Conservation (phyloP, 768 basidiomycete genomes). For the Auricularia sp. region DNA sequence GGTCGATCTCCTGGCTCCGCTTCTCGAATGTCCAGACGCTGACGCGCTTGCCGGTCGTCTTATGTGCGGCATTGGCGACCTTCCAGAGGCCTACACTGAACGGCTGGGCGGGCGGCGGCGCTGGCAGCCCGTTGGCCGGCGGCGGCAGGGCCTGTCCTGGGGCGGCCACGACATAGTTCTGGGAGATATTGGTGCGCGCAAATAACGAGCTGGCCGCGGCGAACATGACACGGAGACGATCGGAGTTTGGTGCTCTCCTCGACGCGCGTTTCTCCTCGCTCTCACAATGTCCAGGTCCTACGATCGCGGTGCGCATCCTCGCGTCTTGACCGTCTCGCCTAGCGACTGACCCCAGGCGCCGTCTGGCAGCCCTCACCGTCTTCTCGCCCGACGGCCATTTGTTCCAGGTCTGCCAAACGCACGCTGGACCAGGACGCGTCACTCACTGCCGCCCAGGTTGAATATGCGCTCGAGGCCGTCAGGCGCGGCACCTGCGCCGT, state of each 20-base stretch:
- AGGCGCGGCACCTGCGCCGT: slow-evolving; percentile 96
- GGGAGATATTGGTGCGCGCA: slow-evolving; percentile 67
- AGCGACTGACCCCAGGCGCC: neutral
- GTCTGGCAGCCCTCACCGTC: slow-evolving; percentile 73
- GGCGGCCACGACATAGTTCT: slow-evolving; percentile 61
- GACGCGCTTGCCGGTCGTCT: slow-evolving; percentile 81
- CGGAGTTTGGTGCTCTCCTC: neutral
- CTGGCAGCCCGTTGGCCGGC: slow-evolving; percentile 22
- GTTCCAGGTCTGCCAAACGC: slow-evolving; percentile 59
- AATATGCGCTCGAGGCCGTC: slow-evolving; percentile 97
- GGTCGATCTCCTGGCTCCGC: slow-evolving; percentile 60
- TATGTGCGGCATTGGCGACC: slow-evolving; percentile 78
- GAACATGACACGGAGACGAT: slow-evolving; percentile 36
- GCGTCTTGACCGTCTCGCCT: neutral
- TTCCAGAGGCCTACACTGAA: slow-evolving; percentile 81
- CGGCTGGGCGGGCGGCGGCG: slow-evolving; percentile 35
- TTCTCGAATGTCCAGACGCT: slow-evolving; percentile 93
- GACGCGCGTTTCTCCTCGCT: neutral
- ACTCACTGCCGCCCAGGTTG: slow-evolving; percentile 54
- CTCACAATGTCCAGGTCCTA: slow-evolving; percentile 82
- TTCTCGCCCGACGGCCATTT: slow-evolving; percentile 99
- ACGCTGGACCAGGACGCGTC: neutral
- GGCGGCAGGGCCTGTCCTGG: slow-evolving; percentile 20
- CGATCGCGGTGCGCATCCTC: slow-evolving; percentile 67
- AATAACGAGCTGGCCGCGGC: slow-evolving; percentile 81